These are phyloP conservation scores for Protea cynaroides DNA, from an alignment of 164 flowering plant genomes.

Conservation along the genomic window DNA sequence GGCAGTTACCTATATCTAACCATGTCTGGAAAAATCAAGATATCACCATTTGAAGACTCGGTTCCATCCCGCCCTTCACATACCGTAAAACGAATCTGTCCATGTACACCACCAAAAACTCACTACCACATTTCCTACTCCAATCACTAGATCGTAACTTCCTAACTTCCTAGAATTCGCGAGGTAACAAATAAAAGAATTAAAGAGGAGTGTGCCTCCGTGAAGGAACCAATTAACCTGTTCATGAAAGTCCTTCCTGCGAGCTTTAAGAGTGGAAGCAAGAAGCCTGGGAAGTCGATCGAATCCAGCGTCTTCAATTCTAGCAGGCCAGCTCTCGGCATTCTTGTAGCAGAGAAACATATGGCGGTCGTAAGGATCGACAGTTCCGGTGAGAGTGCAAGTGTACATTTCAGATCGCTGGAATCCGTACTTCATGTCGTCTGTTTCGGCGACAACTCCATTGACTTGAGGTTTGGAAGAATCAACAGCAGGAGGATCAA, in stretches of 20 bases:
- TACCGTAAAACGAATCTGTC: constrained; percentile 63
- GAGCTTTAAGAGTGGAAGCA: constrained; percentile 45
- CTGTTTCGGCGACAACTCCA: constrained; percentile 16
- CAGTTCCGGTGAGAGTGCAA: constrained; percentile 48
- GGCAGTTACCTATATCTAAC: constrained; percentile 58
- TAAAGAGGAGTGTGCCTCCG: background rate
- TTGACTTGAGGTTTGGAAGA: constrained; percentile 12
- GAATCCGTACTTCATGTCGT: constrained; percentile 61
- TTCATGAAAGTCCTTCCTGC: constrained; percentile 40
- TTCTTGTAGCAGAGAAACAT: constrained; percentile 71
- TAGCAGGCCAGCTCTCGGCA: constrained; percentile 58
- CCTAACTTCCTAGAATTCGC: background rate
- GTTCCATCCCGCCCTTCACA: constrained; percentile 55
- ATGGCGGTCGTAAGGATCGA: constrained; percentile 71
- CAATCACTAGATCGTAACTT: too few species aligned
- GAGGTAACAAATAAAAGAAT: background rate
- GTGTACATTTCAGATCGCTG: constrained; percentile 66
- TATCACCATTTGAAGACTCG: constrained; percentile 61
- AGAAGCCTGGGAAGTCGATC: constrained; percentile 65
- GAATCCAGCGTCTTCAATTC: constrained; percentile 47
- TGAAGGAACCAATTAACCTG: constrained; percentile 50
- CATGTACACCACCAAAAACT: constrained; percentile 21
- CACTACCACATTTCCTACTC: background rate
- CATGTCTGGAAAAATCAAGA: constrained; percentile 86
- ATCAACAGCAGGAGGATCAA: background rate